Percentiles rank a stretch among this genome's conserved stretches.
Evolutionary conservation across 106 monocot species (phyloP).

Genomic region (Posidonia australis): DNA sequence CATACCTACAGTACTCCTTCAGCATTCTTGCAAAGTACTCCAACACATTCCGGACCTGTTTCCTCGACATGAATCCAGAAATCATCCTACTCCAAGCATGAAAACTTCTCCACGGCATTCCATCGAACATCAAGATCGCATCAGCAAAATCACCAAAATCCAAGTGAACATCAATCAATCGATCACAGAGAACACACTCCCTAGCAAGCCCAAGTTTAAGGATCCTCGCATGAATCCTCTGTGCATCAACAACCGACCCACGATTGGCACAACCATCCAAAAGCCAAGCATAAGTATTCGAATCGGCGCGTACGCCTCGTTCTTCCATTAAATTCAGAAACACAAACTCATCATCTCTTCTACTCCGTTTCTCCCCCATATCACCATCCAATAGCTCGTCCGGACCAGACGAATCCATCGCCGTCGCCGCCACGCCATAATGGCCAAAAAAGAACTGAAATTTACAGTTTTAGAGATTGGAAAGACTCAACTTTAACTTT

Average conservation of each 20-base stretch:
- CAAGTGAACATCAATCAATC: slow-evolving; percentile 19
- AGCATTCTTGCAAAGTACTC: slow-evolving; percentile 24
- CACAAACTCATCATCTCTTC: slow-evolving; percentile 8
- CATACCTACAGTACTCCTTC: slow-evolving; percentile 15
- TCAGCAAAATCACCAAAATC: slow-evolving; percentile 15
- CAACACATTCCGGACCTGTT: slow-evolving; percentile 13
- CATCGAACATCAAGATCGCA: slow-evolving; percentile 31
- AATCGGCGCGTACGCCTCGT: slow-evolving; percentile 7
- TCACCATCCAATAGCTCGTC: slow-evolving; percentile 17
- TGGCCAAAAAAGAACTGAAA: slow-evolving; percentile 16
- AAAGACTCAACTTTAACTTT: too few relatives aligned
- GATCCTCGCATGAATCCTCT: slow-evolving; percentile 23
- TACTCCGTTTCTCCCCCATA: not conserved
- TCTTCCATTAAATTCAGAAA: slow-evolving; percentile 14
- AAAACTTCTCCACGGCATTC: slow-evolving; percentile 27
- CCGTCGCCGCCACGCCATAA: not conserved
- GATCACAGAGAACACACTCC: slow-evolving; percentile 3
- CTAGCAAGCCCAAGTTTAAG: slow-evolving; percentile 26
- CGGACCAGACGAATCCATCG: not conserved
- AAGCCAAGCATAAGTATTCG: slow-evolving; percentile 18
- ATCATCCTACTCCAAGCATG: slow-evolving; percentile 39
- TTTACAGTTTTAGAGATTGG: too few relatives aligned
- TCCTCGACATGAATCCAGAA: slow-evolving; percentile 19
- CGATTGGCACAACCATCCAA: slow-evolving; percentile 19
- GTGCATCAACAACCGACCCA: slow-evolving; percentile 17